Evolutionary conservation across 441 rosid species (phyloP).

Genomic region (Cnidoscolus chayamansa): DNA sequence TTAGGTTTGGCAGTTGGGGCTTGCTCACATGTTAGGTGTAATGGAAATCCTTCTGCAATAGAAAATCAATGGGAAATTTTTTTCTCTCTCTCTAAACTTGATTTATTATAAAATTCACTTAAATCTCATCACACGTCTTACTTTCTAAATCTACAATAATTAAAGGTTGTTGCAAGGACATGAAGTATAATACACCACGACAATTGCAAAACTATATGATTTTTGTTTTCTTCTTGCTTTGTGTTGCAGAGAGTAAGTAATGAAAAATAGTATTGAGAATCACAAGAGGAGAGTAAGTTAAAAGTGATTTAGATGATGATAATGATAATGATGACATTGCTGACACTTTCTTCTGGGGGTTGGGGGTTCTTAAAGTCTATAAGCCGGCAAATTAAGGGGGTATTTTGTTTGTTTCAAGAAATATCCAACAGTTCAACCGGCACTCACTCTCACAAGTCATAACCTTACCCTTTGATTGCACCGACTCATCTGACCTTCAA

Average conservation of each 20-base stretch:
- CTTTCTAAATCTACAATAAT: no score
- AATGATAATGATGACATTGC: constrained; percentile 20
- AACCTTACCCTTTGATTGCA: neutral
- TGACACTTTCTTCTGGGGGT: constrained; percentile 26
- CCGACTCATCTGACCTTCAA: constrained; percentile 6
- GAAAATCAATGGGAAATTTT: neutral
- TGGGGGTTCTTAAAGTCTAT: constrained; percentile 10
- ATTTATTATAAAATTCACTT: constrained; percentile 1
- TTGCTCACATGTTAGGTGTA: neutral
- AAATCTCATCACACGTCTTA: neutral
- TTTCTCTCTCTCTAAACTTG: no score
- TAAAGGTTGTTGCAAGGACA: neutral
- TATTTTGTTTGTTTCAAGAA: neutral
- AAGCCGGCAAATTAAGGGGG: constrained; percentile 27
- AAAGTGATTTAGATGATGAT: constrained; percentile 22
- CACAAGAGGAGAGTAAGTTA: neutral
- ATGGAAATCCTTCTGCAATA: neutral
- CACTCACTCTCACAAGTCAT: constrained; percentile 23
- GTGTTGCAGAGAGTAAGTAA: constrained; percentile 4
- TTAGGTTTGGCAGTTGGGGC: constrained; percentile 15
- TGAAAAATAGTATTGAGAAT: neutral
- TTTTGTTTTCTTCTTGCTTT: neutral
- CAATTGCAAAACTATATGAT: constrained; percentile 7
- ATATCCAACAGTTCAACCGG: constrained; percentile 14
- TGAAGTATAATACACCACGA: neutral